Evolutionary conservation across 2,329 filamentous ascomycete genomes (phyloP), one percentile per base, ranked within the genome.

Genomic region (Fusarium sp.): DNA sequence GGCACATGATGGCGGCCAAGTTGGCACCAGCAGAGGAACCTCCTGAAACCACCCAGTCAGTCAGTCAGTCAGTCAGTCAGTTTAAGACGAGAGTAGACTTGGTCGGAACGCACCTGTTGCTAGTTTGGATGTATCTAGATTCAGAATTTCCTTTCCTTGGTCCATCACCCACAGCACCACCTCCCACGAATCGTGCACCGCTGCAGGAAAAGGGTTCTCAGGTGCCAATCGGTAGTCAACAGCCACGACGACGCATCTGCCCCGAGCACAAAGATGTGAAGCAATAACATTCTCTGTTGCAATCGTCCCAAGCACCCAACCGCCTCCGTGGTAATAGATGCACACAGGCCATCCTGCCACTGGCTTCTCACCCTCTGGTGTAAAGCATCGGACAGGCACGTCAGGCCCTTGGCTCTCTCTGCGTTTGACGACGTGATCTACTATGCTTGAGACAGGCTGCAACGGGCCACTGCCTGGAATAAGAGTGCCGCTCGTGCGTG

Each of bases 11-110:
- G 3, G 55, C 55, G 5, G 55, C 57, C 7, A 60, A 8, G 9
- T 60, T 60, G 0, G 57, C 55, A 0, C 57, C 57, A 7, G 57
- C 57, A 15, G 57, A 60, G 2, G 57, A 60, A 2, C 57, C 57
- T 6, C 56, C 54, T 59, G 1, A 25, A 15, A 6, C 26, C 5
- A 7, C 22, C 22, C n/a, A n/a, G n/a, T n/a, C n/a, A n/a, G n/a
- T n/a, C n/a, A n/a, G n/a, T n/a, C n/a, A n/a, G n/a, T n/a, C n/a
- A n/a, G n/a, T n/a, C 22, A n/a, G 22, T 40, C 26, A 40, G 22
- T 28, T 28, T 8, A 28, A 28, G 26, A 28, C 8, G 26, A 28
- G 26, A 28, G 26, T 28, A 6, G 26, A 28, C 26, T n/a, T 8
- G 26, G 6, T 28, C 26, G 6, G 8, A 9, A 22, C 32, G 5